phyloP scores from a whole-genome alignment of 2,329 filamentous ascomycete genomes.

The Ophiostoma angusticollis region DNA sequence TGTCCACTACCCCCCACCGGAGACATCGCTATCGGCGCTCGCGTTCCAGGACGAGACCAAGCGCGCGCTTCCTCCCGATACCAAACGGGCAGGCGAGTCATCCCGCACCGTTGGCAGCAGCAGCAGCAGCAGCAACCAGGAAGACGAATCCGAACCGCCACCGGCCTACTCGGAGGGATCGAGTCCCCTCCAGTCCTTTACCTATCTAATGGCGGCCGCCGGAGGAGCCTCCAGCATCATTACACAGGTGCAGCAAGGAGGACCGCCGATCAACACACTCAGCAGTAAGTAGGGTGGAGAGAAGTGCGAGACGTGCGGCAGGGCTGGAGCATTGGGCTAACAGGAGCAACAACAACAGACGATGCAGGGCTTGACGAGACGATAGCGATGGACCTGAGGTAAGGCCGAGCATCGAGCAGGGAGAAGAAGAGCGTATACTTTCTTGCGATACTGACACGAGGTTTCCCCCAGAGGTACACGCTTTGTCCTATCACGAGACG shows the following conservation, averaged over 20 bases:
- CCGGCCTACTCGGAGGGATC: conserved; percentile 92
- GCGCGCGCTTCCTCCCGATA: conserved; percentile 68
- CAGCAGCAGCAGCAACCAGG: conserved; percentile 43
- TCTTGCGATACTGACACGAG: conserved; percentile 11
- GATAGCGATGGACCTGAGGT: conserved; percentile 90
- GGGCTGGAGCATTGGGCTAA: too few species aligned
- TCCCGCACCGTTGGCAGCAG: conserved; percentile 32
- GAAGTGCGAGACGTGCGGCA: too few species aligned
- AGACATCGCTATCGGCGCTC: conserved; percentile 6
- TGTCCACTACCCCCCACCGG: not conserved
- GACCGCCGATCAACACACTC: conserved; percentile 76
- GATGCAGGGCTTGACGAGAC: conserved; percentile 84
- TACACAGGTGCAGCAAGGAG: conserved; percentile 94
- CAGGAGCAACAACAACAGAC: conserved; percentile 20
- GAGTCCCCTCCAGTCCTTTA: conserved; percentile 83
- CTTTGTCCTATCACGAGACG: conserved; percentile 88
- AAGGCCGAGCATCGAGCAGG: too few species aligned
- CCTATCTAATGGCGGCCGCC: conserved; percentile 95
- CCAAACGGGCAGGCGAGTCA: conserved; percentile 51
- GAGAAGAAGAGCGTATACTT: too few species aligned
- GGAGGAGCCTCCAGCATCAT: conserved; percentile 97
- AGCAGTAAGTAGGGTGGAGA: conserved; percentile 53
- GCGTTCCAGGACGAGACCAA: conserved; percentile 60
- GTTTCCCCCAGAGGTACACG: conserved; percentile 66
- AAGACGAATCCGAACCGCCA: conserved; percentile 78